Conservation (phyloP, 331 rosid species). For the Prunus yedoensis region DNA sequence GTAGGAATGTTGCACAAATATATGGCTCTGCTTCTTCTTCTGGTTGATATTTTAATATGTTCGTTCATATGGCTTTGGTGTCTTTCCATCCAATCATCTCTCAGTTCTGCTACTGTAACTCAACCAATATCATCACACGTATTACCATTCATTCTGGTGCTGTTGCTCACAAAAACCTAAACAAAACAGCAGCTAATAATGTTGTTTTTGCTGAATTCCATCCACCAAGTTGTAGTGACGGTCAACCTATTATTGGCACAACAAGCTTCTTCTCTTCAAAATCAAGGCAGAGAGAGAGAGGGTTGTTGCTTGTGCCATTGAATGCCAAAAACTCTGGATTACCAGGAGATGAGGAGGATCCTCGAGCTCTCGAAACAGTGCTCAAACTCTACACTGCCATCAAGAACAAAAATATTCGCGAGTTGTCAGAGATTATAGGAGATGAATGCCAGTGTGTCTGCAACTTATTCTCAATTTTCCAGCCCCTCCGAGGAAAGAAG, state of each 20-base stretch:
- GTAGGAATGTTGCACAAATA: not conserved
- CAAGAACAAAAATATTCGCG: constrained; percentile 33
- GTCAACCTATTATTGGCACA: too few species aligned
- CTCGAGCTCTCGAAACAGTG: constrained; percentile 41
- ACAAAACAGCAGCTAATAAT: constrained; percentile 19
- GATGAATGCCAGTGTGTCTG: constrained; percentile 42
- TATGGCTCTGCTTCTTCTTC: not conserved
- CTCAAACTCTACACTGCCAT: constrained; percentile 47
- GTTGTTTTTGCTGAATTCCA: constrained; percentile 14
- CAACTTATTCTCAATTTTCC: constrained; percentile 46
- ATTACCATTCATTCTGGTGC: not conserved
- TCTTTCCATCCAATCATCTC: constrained; percentile 3
- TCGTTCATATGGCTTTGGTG: constrained; percentile 32
- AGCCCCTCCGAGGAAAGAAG: constrained; percentile 47
- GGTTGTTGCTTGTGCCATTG: constrained; percentile 25
- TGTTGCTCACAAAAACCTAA: constrained; percentile 2
- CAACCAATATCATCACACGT: too few species aligned
- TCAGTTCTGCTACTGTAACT: too few species aligned
- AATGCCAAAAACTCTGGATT: constrained; percentile 41
- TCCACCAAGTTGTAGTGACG: too few species aligned
- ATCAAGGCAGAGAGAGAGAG: not conserved
- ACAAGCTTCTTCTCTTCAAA: constrained; percentile 23
- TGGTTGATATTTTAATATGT: too few species aligned
- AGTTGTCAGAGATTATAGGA: constrained; percentile 38
- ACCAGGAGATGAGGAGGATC: constrained; percentile 21